Evolutionary conservation across 345 rosid genomes (phyloP).

Genomic region (Corymbia maculata): DNA sequence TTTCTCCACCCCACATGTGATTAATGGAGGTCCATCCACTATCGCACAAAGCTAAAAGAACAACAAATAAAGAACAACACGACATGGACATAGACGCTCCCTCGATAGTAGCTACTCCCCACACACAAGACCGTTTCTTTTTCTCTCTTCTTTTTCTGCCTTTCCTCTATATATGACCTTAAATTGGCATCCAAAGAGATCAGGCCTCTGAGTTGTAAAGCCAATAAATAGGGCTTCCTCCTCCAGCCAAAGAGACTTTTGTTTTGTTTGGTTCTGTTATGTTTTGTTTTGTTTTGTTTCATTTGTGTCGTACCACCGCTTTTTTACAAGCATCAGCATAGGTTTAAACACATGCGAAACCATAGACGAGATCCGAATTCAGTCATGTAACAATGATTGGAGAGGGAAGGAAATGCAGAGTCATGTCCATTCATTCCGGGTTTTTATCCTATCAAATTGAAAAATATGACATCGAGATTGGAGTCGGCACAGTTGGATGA

Average conservation of each 20-base stretch:
- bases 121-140: neutral
- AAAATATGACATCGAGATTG: neutral
- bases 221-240: constrained; percentile 1
- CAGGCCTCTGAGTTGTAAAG: constrained; percentile 30
- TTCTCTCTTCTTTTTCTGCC: constrained; percentile 8
- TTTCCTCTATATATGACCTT: constrained; percentile 2
- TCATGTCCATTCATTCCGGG: neutral
- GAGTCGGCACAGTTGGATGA: neutral
- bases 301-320: neutral
- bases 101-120: constrained; percentile 24
- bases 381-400: neutral
- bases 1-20: constrained; percentile 30
- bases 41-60: constrained; percentile 5
- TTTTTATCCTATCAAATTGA: neutral
- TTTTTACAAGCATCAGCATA: neutral
- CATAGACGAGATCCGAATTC: neutral
- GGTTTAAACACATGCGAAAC: neutral
- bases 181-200: constrained; percentile 44
- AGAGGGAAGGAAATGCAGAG: neutral
- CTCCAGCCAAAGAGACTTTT: neutral
- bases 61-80: constrained; percentile 14
- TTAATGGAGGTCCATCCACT: constrained; percentile 19
- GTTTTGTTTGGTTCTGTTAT: neutral
- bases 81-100: constrained; percentile 38
- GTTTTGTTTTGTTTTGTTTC: neutral